phyloP scores from a whole-genome alignment of 306 rosid species.

The Vigna trinervia region DNA sequence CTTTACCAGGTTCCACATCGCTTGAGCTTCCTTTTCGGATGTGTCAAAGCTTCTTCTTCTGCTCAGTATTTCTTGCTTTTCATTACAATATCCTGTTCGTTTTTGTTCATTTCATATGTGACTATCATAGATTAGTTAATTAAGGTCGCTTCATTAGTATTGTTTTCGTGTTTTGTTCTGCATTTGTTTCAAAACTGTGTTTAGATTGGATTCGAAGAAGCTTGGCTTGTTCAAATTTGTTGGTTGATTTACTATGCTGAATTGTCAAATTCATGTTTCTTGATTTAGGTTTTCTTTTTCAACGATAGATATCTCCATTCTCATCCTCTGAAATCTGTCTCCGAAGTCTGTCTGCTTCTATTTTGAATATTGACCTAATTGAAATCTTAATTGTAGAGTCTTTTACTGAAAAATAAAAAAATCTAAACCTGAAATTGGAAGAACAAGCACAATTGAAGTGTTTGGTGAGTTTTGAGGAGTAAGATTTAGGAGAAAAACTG shows the following conservation, averaged over 20 bases:
- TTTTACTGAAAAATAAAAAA: background rate
- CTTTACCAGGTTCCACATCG: conserved; percentile 40
- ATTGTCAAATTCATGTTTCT: background rate
- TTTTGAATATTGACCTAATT: conserved; percentile 9
- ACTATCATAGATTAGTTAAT: conserved; percentile 17
- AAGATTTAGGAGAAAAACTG: background rate
- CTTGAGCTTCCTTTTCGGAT: conserved; percentile 43
- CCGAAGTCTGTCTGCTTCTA: conserved; percentile 8
- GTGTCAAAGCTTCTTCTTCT: conserved; percentile 43
- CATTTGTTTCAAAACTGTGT: conserved; percentile 44
- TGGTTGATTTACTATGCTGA: conserved; percentile 1
- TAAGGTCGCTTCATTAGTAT: too few relatives aligned
- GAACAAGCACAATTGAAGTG: background rate
- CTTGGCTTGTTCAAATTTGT: conserved; percentile 2
- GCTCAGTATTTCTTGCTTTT: conserved; percentile 49
- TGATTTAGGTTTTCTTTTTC: background rate
- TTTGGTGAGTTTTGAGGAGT: background rate
- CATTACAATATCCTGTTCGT: conserved; percentile 3
- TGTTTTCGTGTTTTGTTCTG: conserved; percentile 1
- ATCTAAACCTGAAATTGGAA: background rate
- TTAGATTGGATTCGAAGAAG: conserved; percentile 20
- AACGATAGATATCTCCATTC: background rate
- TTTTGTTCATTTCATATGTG: background rate
- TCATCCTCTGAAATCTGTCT: background rate
- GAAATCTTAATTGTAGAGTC: background rate